These are phyloP conservation scores for Rhodamnia rubescens DNA, from an alignment of 345 rosid genomes.

Conservation along the genomic window DNA sequence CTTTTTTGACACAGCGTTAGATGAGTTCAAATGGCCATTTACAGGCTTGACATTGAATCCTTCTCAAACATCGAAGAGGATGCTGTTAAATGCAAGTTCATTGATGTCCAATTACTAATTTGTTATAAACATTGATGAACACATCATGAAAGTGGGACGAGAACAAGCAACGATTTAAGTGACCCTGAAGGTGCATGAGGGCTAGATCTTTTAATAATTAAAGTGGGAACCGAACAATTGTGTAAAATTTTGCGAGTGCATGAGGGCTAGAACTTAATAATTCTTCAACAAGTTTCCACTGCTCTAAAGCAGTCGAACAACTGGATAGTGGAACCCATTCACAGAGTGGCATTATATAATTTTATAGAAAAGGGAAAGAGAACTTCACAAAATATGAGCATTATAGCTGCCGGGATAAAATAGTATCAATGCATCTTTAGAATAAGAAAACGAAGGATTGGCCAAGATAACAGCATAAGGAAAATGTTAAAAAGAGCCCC, in stretches of 20 bases:
- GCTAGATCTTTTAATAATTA: neutral
- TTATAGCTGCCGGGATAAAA: neutral
- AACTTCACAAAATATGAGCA: neutral
- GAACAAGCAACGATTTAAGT: neutral
- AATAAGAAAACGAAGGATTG: neutral
- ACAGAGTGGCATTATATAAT: neutral
- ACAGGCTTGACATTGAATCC: neutral
- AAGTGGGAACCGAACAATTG: neutral
- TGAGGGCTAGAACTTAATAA: neutral
- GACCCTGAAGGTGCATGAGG: neutral
- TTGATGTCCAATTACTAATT: neutral
- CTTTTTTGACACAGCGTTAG: neutral
- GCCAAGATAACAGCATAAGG: neutral
- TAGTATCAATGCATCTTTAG: neutral
- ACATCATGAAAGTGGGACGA: neutral
- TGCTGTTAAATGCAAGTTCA: neutral
- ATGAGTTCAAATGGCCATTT: neutral
- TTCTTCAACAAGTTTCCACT: neutral
- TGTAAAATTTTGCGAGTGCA: neutral
- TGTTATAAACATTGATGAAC: neutral
- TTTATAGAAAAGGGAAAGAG: neutral
- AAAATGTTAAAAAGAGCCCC: neutral
- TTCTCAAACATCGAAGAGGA: neutral
- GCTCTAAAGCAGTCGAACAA: neutral
- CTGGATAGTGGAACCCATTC: neutral